Evolutionary conservation across 805 yeast species (phyloP).

Genomic region (Ogataea wickerhamii): DNA sequence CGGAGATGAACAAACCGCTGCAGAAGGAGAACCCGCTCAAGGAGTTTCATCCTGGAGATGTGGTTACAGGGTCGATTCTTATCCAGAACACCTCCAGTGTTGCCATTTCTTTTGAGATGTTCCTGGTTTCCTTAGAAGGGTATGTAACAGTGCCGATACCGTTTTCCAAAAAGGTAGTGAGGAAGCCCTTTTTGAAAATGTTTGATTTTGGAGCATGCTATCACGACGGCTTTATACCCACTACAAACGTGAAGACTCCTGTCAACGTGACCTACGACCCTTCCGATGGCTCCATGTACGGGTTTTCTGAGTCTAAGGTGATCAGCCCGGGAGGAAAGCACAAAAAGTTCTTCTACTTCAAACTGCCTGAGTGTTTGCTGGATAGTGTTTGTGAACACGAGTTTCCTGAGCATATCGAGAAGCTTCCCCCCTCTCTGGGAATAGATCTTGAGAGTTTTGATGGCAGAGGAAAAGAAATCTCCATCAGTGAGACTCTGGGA

Average conservation of each 20-base stretch:
- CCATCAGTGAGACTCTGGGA: constrained; percentile 42
- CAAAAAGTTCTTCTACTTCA: constrained; percentile 56
- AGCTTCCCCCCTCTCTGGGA: constrained; percentile 40
- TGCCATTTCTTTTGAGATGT: constrained; percentile 54
- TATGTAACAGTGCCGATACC: constrained; percentile 23
- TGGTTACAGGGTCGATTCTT: constrained; percentile 50
- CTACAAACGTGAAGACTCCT: constrained; percentile 21
- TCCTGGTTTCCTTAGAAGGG: constrained; percentile 54
- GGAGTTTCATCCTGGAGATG: constrained; percentile 65
- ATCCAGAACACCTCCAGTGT: constrained; percentile 37
- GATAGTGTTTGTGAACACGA: constrained; percentile 48
- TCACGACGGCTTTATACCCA: constrained; percentile 36
- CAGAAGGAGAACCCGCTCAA: constrained; percentile 33
- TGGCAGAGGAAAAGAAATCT: constrained; percentile 25
- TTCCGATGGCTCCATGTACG: constrained; percentile 28
- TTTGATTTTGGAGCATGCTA: constrained; percentile 47
- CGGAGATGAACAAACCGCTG: constrained; percentile 23
- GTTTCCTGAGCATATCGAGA: constrained; percentile 30
- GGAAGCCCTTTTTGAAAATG: constrained; percentile 42
- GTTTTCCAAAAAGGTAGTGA: constrained; percentile 5
- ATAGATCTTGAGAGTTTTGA: constrained; percentile 28
- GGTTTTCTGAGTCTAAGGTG: constrained; percentile 39
- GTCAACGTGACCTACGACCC: constrained; percentile 12
- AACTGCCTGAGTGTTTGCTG: constrained; percentile 47
- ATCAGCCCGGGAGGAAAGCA: constrained; percentile 46